Evolutionary conservation across 2,329 filamentous ascomycete species (phyloP).

Genomic region (Trichoderma sp.): DNA sequence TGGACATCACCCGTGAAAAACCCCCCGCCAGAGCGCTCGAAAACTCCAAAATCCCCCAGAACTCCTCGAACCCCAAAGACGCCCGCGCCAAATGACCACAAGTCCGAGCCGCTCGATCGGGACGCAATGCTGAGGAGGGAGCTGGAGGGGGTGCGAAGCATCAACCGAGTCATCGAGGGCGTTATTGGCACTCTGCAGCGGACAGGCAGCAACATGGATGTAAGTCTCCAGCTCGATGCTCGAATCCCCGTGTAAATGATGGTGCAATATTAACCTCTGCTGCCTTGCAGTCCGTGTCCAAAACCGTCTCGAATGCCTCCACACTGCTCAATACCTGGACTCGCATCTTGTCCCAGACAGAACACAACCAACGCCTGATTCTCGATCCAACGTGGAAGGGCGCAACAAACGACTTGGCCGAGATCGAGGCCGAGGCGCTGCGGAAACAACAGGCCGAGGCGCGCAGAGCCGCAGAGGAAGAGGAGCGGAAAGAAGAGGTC

Average conservation of each 20-base stretch:
- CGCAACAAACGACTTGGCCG: conserved; percentile 78
- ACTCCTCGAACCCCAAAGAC: conserved; percentile 49
- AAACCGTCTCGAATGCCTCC: conserved; percentile 82
- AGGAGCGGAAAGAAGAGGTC: conserved; percentile 70
- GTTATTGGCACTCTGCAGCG: conserved; percentile 69
- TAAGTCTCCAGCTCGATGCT: conserved; percentile 33
- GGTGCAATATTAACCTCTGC: conserved; percentile 31
- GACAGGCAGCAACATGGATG: conserved; percentile 74
- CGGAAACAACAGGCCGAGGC: conserved; percentile 74
- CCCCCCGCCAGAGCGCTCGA: conserved; percentile 30
- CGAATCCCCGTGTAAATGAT: background rate
- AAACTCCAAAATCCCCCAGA: conserved; percentile 43
- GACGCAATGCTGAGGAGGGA: conserved; percentile 75
- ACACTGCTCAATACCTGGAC: conserved; percentile 94
- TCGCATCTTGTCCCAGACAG: conserved; percentile 90
- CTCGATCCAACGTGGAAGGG: conserved; percentile 88
- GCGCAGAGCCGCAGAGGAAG: conserved; percentile 72
- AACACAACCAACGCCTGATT: conserved; percentile 92
- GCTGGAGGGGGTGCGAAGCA: conserved; percentile 75
- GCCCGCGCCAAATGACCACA: conserved; percentile 38
- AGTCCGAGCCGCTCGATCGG: conserved; percentile 54
- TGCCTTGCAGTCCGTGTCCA: conserved; percentile 64
- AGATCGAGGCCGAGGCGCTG: conserved; percentile 76
- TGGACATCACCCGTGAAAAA: conserved; percentile 44
- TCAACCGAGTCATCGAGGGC: conserved; percentile 84